Evolutionary conservation across 345 rosid genomes (phyloP).

Genomic region (Euclidium syriacum): DNA sequence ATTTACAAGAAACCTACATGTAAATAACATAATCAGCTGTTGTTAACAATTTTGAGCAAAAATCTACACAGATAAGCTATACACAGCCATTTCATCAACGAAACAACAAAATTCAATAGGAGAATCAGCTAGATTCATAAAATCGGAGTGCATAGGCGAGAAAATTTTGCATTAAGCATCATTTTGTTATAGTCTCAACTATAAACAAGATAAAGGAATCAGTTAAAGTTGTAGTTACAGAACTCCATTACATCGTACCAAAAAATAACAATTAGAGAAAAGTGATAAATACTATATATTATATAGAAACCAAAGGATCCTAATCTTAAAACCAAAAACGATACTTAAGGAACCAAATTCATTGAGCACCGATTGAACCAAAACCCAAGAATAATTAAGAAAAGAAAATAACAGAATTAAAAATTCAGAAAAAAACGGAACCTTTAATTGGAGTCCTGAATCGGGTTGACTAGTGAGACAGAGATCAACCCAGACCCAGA

Average conservation of each 20-base stretch:
- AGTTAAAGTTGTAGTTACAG: neutral
- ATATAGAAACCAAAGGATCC: neutral
- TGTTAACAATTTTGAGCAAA: neutral
- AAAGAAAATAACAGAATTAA: neutral
- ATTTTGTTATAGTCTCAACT: neutral
- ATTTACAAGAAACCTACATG: neutral
- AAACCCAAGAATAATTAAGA: neutral
- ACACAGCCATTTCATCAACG: neutral
- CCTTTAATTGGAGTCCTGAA: conserved; percentile 17
- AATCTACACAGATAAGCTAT: neutral
- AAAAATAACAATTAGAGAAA: neutral
- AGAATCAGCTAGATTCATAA: neutral
- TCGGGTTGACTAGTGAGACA: conserved; percentile 19
- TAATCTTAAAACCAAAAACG: too few relatives aligned
- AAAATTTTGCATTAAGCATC: neutral
- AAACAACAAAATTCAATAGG: neutral
- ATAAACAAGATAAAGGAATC: neutral
- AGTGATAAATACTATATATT: neutral
- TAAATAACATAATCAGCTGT: neutral
- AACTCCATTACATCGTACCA: neutral
- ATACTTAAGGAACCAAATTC: neutral
- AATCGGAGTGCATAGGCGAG: neutral
- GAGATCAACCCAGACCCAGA: conserved; percentile 24
- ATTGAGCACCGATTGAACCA: neutral
- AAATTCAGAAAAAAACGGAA: conserved; percentile 6